phyloP scores from a whole-genome alignment of 2,329 filamentous ascomycete species.

The Penicillium sp. region DNA sequence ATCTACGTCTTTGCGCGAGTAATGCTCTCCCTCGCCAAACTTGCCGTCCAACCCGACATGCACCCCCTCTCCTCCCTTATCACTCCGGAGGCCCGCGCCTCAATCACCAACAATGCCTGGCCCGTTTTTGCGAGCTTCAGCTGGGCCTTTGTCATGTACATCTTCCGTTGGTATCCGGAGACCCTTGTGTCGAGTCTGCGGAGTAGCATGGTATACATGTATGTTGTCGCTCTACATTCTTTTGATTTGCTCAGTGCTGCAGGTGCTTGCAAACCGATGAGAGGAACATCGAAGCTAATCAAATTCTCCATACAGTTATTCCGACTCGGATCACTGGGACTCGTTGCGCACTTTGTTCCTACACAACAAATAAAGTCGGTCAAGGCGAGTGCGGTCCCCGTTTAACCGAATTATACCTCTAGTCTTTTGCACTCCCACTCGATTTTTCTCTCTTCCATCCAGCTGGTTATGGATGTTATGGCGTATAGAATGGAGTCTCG shows the following conservation, averaged over 20 bases:
- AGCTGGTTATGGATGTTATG: conserved; percentile 17
- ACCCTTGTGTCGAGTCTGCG: conserved; percentile 84
- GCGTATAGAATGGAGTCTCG: conserved; percentile 19
- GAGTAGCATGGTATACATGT: conserved; percentile 97
- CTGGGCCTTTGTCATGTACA: conserved; percentile 92
- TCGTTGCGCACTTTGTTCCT: conserved; percentile 75
- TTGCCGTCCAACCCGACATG: conserved; percentile 62
- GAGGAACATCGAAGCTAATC: conserved; percentile 5
- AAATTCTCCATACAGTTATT: conserved; percentile 48
- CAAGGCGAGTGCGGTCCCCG: too few relatives aligned
- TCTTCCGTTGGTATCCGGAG: conserved; percentile 88
- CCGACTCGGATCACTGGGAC: conserved; percentile 84
- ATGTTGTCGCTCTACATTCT: conserved; percentile 44
- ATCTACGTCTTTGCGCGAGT: conserved; percentile 96
- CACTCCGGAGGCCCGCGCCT: conserved; percentile 42
- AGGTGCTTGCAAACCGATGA: too few relatives aligned
- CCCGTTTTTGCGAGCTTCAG: conserved; percentile 83
- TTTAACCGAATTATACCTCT: too few relatives aligned
- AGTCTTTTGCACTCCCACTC: too few relatives aligned
- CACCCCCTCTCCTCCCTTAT: conserved; percentile 39
- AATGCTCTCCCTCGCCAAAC: conserved; percentile 71
- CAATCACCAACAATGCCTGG: conserved; percentile 70
- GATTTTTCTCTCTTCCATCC: conserved; percentile 5
- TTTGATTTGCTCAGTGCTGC: too few relatives aligned
- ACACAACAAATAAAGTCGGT: conserved; percentile 67